Conservation (phyloP, 176 grass and related monocot genomes). For the Saccharum spontaneum region DNA sequence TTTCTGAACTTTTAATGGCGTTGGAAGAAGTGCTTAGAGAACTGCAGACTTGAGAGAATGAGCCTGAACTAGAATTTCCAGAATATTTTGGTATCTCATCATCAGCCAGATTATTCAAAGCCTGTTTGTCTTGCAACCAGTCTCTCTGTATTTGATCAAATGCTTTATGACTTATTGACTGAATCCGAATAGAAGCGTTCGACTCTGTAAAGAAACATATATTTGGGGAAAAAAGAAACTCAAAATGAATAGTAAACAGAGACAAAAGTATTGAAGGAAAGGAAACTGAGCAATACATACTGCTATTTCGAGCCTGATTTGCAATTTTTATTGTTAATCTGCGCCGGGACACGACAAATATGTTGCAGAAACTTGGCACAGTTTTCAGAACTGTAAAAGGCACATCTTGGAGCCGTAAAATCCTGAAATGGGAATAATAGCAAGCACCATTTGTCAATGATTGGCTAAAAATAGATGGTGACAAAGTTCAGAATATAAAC, state of each 20-base stretch:
- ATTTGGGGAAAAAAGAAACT: background rate
- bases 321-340: slow-evolving; percentile 63
- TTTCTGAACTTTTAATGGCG: slow-evolving; percentile 56
- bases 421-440: slow-evolving; percentile 55
- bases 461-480: background rate
- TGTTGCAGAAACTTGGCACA: slow-evolving; percentile 62
- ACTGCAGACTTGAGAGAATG: slow-evolving; percentile 22
- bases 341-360: slow-evolving; percentile 69
- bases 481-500: background rate
- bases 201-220: slow-evolving; percentile 46
- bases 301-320: slow-evolving; percentile 38
- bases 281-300: slow-evolving; percentile 45
- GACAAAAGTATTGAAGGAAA: slow-evolving; percentile 17
- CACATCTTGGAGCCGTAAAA: slow-evolving; percentile 58
- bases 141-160: slow-evolving; percentile 48
- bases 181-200: slow-evolving; percentile 21
- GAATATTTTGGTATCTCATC: slow-evolving; percentile 33
- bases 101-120: slow-evolving; percentile 32
- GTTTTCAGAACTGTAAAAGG: slow-evolving; percentile 51
- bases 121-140: slow-evolving; percentile 46
- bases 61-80: slow-evolving; percentile 21
- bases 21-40: slow-evolving; percentile 30
- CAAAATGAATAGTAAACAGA: background rate
- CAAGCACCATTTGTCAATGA: slow-evolving; percentile 9
- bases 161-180: slow-evolving; percentile 55